Conservation (phyloP, 495 filamentous ascomycete genomes). For the Friedmanniomyces simplex region DNA sequence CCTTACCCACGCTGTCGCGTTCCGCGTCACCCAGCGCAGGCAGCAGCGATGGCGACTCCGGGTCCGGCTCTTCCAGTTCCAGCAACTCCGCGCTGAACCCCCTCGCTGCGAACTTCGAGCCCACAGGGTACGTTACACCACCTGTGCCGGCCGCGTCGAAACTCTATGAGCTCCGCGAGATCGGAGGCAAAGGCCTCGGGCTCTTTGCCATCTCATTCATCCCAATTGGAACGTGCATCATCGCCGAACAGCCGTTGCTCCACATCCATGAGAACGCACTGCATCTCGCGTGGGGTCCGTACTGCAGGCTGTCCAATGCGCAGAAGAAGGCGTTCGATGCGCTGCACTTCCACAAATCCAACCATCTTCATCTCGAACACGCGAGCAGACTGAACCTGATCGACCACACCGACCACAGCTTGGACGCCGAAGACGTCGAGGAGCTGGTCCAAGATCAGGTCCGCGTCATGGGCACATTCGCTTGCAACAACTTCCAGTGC, state of each 20-base stretch:
- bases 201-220: conserved; percentile 16
- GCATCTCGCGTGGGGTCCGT: conserved; percentile 6
- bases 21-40: background rate
- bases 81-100: background rate
- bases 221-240: conserved; percentile 19
- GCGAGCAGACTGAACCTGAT: conserved; percentile 11
- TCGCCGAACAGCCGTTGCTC: conserved; percentile 17
- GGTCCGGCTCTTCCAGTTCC: background rate
- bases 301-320: conserved; percentile 8
- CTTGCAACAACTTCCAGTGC: conserved; percentile 11
- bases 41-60: background rate
- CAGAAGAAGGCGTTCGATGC: conserved; percentile 15
- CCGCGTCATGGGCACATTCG: conserved; percentile 19
- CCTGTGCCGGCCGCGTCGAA: background rate
- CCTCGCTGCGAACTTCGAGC: background rate
- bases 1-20: background rate
- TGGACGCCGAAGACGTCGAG: conserved; percentile 15
- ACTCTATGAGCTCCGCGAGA: conserved; percentile 14
- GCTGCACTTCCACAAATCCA: conserved; percentile 19
- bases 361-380: conserved; percentile 14
- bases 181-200: conserved; percentile 10
- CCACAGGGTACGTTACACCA: background rate
- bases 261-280: background rate
- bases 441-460: conserved; percentile 15
- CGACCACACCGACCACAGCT: conserved; percentile 5